These are phyloP conservation scores for Penicillium sumatraense DNA, from an alignment of 2,329 filamentous ascomycete genomes.

Conservation along the genomic window DNA sequence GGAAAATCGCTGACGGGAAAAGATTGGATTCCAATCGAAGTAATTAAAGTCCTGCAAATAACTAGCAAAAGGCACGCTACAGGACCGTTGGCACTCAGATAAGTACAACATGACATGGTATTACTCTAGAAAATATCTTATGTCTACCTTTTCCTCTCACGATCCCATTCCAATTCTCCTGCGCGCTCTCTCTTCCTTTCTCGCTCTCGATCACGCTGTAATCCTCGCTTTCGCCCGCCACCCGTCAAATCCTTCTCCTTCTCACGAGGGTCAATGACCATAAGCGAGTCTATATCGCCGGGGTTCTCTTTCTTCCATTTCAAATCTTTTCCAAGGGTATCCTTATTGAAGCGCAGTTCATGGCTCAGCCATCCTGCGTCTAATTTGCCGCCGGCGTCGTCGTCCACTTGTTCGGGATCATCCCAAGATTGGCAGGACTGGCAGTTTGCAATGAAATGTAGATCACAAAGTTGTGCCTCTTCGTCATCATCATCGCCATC, in stretches of 20 bases:
- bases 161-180: conserved; percentile 43
- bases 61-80: neutral
- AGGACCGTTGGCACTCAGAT: neutral
- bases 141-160: conserved; percentile 15
- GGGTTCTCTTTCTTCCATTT: conserved; percentile 89
- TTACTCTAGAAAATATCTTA: neutral
- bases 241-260: conserved; percentile 71
- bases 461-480: conserved; percentile 79
- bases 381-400: conserved; percentile 54
- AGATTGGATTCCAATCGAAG: too few relatives aligned
- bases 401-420: conserved; percentile 52
- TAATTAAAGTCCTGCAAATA: too few relatives aligned
- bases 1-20: too few relatives aligned
- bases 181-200: conserved; percentile 41
- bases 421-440: conserved; percentile 91
- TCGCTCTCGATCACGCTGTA: conserved; percentile 43
- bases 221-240: conserved; percentile 63
- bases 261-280: conserved; percentile 91
- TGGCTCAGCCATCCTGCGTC: conserved; percentile 83
- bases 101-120: neutral
- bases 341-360: conserved; percentile 81
- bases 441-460: conserved; percentile 95
- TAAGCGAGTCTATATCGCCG: conserved; percentile 70
- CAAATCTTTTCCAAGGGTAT: conserved; percentile 86
- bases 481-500: conserved; percentile 53